Base-by-base conservation (phyloP, 2,329 filamentous ascomycete species). In the Teratosphaeria pseudoeucalypti region DNA sequence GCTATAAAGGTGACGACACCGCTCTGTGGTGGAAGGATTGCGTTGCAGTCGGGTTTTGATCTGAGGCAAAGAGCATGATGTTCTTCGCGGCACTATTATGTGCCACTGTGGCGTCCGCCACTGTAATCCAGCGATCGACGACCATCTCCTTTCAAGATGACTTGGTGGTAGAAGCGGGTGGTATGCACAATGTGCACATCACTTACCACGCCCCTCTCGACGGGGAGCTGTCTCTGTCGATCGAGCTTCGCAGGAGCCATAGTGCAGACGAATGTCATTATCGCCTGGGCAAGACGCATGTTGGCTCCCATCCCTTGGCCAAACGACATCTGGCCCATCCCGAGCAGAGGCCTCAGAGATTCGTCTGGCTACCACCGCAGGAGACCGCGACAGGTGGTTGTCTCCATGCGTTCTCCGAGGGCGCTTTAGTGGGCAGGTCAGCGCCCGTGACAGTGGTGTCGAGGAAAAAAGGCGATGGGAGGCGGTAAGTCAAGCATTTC, bases 151-250 rank as follows among this genome's bases (percentile, higher is more conserved):
- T 70, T 43, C 62, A 67, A 58, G 59, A 69, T 59, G 59, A 57
- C 27, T 64, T 70, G 19, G 34, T 63, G 10, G 67, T 66, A 9
- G 68, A 72, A 55, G 69, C 67, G 32, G 68, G 69, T 49, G 69
- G 69, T 23, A 65, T 81, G 61, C 78, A 81, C 64, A 82, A 82
- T 64, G 71, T 81, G 34, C 74, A 80, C 52, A 68, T 82, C 23
- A 72, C 68, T 5, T 80, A 77, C 61, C 71, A 71, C 47, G 68
- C 72, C 19, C 68, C 70, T 23, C 75, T 78, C 34, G 75, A 78
- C 58, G 78, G 78, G 6, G 68, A 77, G 16, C 59, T 80, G 9
- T 71, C 71, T 2, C n/a, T n/a, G n/a, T n/a, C n/a, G n/a, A n/a
- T n/a, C n/a, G n/a, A n/a, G n/a, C n/a, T n/a, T n/a, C n/a, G n/a